phyloP scores from a whole-genome alignment of 345 rosid genomes.

The Moricandia arvensis region DNA sequence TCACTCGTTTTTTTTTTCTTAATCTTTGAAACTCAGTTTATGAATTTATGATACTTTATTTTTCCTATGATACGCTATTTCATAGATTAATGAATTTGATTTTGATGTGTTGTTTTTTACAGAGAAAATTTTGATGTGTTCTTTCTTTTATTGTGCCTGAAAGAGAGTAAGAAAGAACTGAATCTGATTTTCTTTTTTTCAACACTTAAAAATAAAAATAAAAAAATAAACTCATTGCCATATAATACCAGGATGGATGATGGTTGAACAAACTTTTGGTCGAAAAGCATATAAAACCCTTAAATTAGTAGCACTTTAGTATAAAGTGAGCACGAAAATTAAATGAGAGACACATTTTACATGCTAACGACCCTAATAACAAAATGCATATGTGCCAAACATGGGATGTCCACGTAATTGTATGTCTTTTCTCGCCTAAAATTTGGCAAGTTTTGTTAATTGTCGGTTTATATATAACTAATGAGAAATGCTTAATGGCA shows the following conservation, averaged over 20 bases:
- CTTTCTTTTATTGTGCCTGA: not conserved
- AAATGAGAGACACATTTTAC: conserved; percentile 28
- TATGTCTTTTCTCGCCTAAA: conserved; percentile 34
- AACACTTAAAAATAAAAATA: too few species aligned
- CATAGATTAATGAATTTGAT: not conserved
- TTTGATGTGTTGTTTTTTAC: not conserved
- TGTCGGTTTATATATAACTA: conserved; percentile 19
- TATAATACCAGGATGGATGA: not conserved
- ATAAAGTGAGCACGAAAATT: not conserved
- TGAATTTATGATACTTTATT: too few species aligned
- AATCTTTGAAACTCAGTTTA: too few species aligned
- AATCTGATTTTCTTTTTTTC: not conserved
- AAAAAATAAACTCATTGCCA: conserved; percentile 5
- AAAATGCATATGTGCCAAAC: conserved; percentile 30
- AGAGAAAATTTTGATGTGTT: not conserved
- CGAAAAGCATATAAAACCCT: not conserved
- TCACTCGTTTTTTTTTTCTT: not conserved
- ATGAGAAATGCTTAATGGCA: conserved; percentile 29
- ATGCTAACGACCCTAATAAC: conserved; percentile 29
- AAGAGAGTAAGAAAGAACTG: conserved; percentile 8
- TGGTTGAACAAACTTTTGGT: not conserved
- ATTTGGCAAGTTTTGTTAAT: conserved; percentile 26
- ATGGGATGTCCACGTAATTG: conserved; percentile 32
- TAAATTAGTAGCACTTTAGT: not conserved
- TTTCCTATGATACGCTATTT: too few species aligned